Conservation (phyloP, 805 yeast species). For the Metschnikowia chrysomelidarum region DNA sequence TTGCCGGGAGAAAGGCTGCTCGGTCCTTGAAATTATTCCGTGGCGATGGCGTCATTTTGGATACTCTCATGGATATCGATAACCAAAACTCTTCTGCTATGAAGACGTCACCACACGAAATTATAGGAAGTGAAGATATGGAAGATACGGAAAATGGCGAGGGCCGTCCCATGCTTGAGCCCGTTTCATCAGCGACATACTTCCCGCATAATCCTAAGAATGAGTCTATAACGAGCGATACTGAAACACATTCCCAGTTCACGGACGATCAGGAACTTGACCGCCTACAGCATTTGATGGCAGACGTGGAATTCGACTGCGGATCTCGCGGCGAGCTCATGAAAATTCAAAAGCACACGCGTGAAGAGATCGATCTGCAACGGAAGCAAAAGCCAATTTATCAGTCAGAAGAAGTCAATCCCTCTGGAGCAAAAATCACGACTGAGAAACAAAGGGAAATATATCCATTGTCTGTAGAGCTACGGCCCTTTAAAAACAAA, state of each 20-base stretch:
- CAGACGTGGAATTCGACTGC: conserved; percentile 49
- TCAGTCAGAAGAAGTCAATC: neutral
- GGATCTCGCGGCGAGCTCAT: conserved; percentile 29
- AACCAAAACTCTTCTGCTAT: conserved; percentile 8
- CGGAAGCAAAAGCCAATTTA: neutral
- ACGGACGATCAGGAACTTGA: conserved; percentile 18
- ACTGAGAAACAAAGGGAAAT: conserved; percentile 2
- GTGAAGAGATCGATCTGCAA: conserved; percentile 11
- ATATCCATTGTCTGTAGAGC: conserved; percentile 78
- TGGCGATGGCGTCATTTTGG: conserved; percentile 20
- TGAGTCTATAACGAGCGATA: conserved; percentile 18
- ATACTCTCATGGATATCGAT: conserved; percentile 13
- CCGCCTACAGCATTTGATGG: conserved; percentile 46
- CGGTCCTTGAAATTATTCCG: conserved; percentile 54
- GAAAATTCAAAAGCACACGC: conserved; percentile 20
- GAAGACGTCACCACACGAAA: conserved; percentile 9
- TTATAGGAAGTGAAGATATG: neutral
- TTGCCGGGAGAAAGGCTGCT: conserved; percentile 59
- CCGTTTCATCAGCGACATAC: conserved; percentile 68
- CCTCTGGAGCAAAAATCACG: conserved; percentile 1
- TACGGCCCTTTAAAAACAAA: conserved; percentile 86
- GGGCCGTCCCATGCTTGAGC: conserved; percentile 39
- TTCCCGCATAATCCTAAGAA: conserved; percentile 57
- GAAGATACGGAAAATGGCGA: neutral
- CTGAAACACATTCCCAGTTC: conserved; percentile 5